These are phyloP conservation scores for Macrophomina pseudophaseolina DNA, from an alignment of 2,329 filamentous ascomycete genomes.

Conservation along the genomic window DNA sequence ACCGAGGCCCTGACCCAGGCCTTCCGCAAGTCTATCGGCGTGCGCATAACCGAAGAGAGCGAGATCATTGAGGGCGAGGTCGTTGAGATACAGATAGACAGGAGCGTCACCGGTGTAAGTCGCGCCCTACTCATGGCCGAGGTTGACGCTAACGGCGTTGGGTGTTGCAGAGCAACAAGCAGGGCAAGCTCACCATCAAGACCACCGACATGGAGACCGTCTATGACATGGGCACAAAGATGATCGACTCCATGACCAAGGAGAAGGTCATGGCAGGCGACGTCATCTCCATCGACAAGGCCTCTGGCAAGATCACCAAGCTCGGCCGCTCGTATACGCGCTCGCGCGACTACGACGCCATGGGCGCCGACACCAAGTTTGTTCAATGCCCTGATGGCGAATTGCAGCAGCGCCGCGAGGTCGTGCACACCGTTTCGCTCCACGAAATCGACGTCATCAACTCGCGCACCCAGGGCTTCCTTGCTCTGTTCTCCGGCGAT, in stretches of 20 bases:
- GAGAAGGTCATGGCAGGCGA: conserved; percentile 99
- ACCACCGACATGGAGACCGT: conserved; percentile 99
- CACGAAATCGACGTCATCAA: conserved; percentile 99
- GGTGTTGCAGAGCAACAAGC: conserved; percentile 78
- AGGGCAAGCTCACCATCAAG: conserved; percentile 99
- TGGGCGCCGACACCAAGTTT: conserved; percentile 98
- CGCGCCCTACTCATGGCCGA: neutral
- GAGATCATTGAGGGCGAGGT: conserved; percentile 99
- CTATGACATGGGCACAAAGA: conserved; percentile 99
- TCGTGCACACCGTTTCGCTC: conserved; percentile 93
- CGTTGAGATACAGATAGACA: conserved; percentile 97
- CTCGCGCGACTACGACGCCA: conserved; percentile 97
- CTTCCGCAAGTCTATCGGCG: conserved; percentile 98
- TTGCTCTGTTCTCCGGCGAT: conserved; percentile 96
- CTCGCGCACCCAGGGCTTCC: conserved; percentile 95
- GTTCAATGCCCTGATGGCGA: conserved; percentile 97
- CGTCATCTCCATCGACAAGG: conserved; percentile 98
- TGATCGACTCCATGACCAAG: conserved; percentile 99
- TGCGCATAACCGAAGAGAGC: conserved; percentile 97
- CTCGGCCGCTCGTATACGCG: conserved; percentile 92
- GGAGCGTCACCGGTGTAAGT: conserved; percentile 83
- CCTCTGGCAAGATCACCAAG: conserved; percentile 97
- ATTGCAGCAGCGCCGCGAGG: conserved; percentile 94
- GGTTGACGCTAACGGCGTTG: neutral
- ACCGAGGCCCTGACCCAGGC: conserved; percentile 97